A percentile compares a stretch with the other conserved stretches of the same genome.
phyloP scores from a whole-genome alignment of 768 basidiomycete species.

The Tephrocybe sp. region DNA sequence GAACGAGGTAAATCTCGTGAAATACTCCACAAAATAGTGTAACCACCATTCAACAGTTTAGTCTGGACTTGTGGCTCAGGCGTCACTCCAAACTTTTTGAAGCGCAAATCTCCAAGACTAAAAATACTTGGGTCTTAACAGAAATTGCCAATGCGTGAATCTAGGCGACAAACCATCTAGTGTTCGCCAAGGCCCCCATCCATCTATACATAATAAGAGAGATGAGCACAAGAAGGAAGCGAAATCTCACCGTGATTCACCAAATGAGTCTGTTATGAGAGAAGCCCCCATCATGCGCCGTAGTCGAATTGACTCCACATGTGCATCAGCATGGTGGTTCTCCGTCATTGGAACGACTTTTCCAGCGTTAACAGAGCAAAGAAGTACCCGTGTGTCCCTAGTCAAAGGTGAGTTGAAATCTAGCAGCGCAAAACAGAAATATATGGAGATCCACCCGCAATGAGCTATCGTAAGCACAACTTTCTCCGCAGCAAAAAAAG shows the following conservation, averaged over 20 bases:
- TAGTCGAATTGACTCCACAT: conserved; percentile 80
- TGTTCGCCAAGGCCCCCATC: conserved; percentile 95
- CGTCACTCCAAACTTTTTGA: conserved; percentile 88
- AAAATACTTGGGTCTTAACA: not conserved
- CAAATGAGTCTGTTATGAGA: conserved; percentile 91
- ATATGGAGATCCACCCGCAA: conserved; percentile 80
- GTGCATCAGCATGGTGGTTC: conserved; percentile 92
- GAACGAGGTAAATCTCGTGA: not conserved
- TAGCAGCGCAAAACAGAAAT: not conserved
- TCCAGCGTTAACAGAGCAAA: conserved; percentile 76
- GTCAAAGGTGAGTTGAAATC: conserved; percentile 8
- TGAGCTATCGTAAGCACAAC: conserved; percentile 89
- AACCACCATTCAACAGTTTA: conserved; percentile 70
- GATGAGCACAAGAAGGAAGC: not conserved
- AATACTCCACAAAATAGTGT: not conserved
- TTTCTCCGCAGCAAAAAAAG: conserved; percentile 80
- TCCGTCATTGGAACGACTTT: conserved; percentile 87
- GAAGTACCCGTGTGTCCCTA: conserved; percentile 87
- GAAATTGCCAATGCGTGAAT: not conserved
- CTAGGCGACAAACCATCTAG: conserved; percentile 62
- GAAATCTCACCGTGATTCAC: conserved; percentile 72
- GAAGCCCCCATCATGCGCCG: conserved; percentile 89
- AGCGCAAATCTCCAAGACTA: conserved; percentile 87
- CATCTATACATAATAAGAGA: conserved; percentile 49
- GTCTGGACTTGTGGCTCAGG: conserved; percentile 88